These are phyloP conservation scores for Periconia macrospinosa DNA, from an alignment of 2,329 filamentous ascomycete genomes.

Conservation along the genomic window DNA sequence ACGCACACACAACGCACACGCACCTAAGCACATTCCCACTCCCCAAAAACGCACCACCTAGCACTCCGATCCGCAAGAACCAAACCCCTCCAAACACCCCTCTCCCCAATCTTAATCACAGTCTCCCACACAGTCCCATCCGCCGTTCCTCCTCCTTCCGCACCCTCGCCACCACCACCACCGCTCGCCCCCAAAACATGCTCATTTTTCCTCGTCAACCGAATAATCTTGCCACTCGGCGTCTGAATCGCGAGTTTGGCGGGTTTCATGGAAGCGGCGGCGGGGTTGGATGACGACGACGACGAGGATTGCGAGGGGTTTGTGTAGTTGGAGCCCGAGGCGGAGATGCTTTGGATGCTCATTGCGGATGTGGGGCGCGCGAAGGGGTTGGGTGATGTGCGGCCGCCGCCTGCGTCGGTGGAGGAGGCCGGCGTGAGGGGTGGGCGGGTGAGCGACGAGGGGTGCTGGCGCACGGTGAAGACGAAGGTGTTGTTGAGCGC, in stretches of 20 bases:
- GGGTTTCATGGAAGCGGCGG: slow-evolving; percentile 68
- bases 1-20: not conserved
- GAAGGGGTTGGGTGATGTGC: slow-evolving; percentile 55
- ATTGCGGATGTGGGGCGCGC: slow-evolving; percentile 60
- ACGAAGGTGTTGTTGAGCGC: slow-evolving; percentile 98
- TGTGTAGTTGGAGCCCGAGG: slow-evolving; percentile 55
- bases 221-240: slow-evolving; percentile 89
- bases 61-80: slow-evolving; percentile 83
- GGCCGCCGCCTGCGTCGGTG: slow-evolving; percentile 44
- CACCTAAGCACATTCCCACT: slow-evolving; percentile 61
- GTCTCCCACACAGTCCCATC: slow-evolving; percentile 84
- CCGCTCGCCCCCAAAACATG: slow-evolving; percentile 58
- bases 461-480: slow-evolving; percentile 92
- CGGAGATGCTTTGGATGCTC: slow-evolving; percentile 61
- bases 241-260: slow-evolving; percentile 95
- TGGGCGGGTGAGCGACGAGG: slow-evolving; percentile 58
- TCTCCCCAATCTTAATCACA: slow-evolving; percentile 85
- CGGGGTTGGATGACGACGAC: slow-evolving; percentile 59
- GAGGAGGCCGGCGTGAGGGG: slow-evolving; percentile 24
- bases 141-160: too few species aligned
- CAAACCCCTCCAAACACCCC: slow-evolving; percentile 77
- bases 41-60: slow-evolving; percentile 89
- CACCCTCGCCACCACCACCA: slow-evolving; percentile 69
- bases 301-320: slow-evolving; percentile 60
- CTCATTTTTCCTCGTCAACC: slow-evolving; percentile 80